Conservation (phyloP, 495 filamentous ascomycete species). For the Cryomyces minteri region DNA sequence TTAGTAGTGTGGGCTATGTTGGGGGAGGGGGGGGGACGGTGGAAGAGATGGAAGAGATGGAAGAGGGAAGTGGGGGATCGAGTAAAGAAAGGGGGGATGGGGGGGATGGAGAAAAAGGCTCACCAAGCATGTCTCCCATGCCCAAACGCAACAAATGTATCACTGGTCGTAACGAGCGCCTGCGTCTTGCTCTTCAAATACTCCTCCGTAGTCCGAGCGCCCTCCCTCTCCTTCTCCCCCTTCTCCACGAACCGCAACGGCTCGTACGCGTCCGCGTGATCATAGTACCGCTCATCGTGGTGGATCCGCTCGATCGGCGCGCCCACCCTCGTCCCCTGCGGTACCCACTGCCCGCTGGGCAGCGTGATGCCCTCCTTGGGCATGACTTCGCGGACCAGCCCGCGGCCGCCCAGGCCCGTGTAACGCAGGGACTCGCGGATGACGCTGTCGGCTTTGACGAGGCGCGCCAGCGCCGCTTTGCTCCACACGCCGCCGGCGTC, state of each 20-base stretch:
- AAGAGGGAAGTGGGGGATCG: too few relatives aligned
- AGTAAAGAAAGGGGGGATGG: too few relatives aligned
- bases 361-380: conserved; percentile 16
- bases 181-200: not conserved
- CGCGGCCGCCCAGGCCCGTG: conserved; percentile 22
- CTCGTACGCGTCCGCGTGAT: conserved; percentile 15
- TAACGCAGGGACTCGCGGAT: conserved; percentile 26
- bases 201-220: not conserved
- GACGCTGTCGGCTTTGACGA: conserved; percentile 25
- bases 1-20: not conserved
- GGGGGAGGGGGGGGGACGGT: too few relatives aligned
- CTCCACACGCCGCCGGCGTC: conserved; percentile 2
- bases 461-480: conserved; percentile 5
- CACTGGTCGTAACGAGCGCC: conserved; percentile 1
- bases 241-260: conserved; percentile 19
- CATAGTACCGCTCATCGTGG: conserved; percentile 22
- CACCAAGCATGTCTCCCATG: conserved; percentile 8
- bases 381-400: conserved; percentile 23
- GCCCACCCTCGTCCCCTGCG: conserved; percentile 21
- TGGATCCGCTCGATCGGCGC: conserved; percentile 21
- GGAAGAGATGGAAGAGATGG: too few relatives aligned
- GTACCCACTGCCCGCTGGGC: conserved; percentile 18
- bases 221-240: conserved; percentile 1
- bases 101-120: not conserved
- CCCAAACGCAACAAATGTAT: conserved; percentile 4